Conservation (phyloP, 352 stramenopile genomes). For the Phytophthora macrochlamydospora region DNA sequence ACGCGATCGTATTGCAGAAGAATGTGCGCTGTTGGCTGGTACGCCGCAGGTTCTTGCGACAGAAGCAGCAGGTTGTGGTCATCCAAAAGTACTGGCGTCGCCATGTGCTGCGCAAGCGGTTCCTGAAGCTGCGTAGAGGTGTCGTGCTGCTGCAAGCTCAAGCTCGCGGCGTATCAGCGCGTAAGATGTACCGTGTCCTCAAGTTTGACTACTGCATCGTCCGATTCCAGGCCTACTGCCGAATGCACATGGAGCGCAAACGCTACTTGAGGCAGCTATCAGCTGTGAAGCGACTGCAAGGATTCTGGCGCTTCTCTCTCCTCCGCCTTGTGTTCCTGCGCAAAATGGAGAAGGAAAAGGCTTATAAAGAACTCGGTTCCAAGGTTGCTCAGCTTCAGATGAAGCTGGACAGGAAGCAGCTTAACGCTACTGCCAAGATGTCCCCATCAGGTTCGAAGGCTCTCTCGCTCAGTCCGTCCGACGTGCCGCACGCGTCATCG, state of each 20-base stretch:
- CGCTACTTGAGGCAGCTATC: constrained; percentile 57
- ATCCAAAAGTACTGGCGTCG: constrained; percentile 83
- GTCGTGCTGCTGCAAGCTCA: constrained; percentile 67
- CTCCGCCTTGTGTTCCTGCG: constrained; percentile 75
- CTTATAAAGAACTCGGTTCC: constrained; percentile 71
- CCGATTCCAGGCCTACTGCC: constrained; percentile 74
- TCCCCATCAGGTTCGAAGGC: constrained; percentile 47
- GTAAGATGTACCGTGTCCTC: constrained; percentile 68
- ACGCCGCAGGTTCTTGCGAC: constrained; percentile 52
- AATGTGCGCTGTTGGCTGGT: constrained; percentile 70
- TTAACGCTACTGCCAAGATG: constrained; percentile 38
- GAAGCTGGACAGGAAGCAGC: constrained; percentile 72
- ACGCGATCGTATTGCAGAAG: constrained; percentile 78
- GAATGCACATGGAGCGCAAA: constrained; percentile 55
- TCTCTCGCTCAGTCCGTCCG: constrained; percentile 32
- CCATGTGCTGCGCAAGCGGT: constrained; percentile 65
- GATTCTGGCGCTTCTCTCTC: constrained; percentile 81
- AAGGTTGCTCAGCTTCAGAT: constrained; percentile 76
- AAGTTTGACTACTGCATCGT: constrained; percentile 83
- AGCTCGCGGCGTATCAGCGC: constrained; percentile 57
- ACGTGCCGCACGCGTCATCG: constrained; percentile 20
- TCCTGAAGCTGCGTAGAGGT: constrained; percentile 51
- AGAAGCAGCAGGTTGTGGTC: constrained; percentile 51
- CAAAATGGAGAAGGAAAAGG: constrained; percentile 86
- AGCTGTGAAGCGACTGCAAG: constrained; percentile 64